Evolutionary conservation across 148 eudicot genomes (phyloP), one percentile per base, ranked within the genome.

Genomic region (Vaccinium darrowii): DNA sequence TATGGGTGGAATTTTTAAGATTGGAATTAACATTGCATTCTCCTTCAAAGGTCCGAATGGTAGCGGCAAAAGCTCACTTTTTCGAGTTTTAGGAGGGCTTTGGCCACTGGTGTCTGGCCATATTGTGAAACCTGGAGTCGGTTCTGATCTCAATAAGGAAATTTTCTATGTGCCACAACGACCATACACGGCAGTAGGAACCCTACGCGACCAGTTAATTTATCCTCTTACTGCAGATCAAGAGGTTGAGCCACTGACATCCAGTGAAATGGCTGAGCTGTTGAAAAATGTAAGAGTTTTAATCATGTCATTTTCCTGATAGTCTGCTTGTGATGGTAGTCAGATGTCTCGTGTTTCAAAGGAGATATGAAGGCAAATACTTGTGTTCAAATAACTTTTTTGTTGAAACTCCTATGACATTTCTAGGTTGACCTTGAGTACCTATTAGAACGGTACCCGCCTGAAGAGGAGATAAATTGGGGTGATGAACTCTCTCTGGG

Each of bases 71-170:
- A 97, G 99, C 90, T 97, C 99, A 15, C 98, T 97, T 78, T 97
- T 97, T 89, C 94, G 99, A 58, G 99, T 97, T 86, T 88, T 97
- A 79, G 99, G 99, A 82, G 99, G 99, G 63, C 94, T 97, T 83
- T 97, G 99, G 99, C 98, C 99, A 30, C 84, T 97, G 77, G 92
- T 97, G 67, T 95, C 99, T 80, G 99, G 99, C 56, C 98, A 95
- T 80, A 97, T 97, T 85, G 96, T 93, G 82, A 97, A 97, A 87
- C 99, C 99, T 89, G 99, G 99, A 81, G 87, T 97, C 88, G 98
- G 99, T 86, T 93, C 98, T 89, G 95, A 97, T 87, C 96, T 97
- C 57, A 97, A 97, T 74, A 95, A 97, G 87, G 99, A 97, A 88
- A 97, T 97, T 81, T 97, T 97, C 72, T 97, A 95, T 86, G 98